phyloP scores from a whole-genome alignment of 305 asterid genomes.

The Nicotiana rustica region DNA sequence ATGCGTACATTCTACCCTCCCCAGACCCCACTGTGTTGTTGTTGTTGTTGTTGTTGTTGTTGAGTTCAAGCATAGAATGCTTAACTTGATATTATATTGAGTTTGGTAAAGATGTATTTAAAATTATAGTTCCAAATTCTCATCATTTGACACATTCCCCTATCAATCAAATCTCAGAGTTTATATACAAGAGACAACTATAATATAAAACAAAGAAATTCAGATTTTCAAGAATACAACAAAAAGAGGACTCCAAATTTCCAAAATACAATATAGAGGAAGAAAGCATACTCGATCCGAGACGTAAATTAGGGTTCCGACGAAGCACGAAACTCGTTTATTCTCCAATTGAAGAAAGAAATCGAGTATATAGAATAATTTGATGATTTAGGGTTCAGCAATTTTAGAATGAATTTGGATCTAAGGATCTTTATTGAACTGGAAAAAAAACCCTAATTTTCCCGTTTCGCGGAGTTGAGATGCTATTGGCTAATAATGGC shows the following conservation, averaged over 20 bases:
- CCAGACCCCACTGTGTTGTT: no score
- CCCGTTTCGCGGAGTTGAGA: slow-evolving; percentile 20
- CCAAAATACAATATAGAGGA: background rate
- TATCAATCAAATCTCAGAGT: slow-evolving; percentile 13
- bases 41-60: no score
- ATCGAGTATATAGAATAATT: background rate
- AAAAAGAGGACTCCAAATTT: slow-evolving; percentile 12
- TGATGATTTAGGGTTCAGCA: background rate
- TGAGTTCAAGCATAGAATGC: no score
- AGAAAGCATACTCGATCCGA: slow-evolving; percentile 25
- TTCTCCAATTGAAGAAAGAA: slow-evolving; percentile 23
- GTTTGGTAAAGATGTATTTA: no score
- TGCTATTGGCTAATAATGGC: background rate
- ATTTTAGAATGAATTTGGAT: background rate
- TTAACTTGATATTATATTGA: no score
- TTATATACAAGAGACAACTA: background rate
- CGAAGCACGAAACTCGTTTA: background rate
- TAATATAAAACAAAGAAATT: background rate
- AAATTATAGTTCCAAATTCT: background rate
- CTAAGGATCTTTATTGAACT: background rate
- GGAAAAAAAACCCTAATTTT: slow-evolving; percentile 33
- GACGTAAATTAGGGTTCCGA: slow-evolving; percentile 22
- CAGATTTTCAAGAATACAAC: background rate
- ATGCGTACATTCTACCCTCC: no score
- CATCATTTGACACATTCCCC: background rate